Conservation (phyloP, 2,329 filamentous ascomycete genomes). For the Hypomyces perniciosus region DNA sequence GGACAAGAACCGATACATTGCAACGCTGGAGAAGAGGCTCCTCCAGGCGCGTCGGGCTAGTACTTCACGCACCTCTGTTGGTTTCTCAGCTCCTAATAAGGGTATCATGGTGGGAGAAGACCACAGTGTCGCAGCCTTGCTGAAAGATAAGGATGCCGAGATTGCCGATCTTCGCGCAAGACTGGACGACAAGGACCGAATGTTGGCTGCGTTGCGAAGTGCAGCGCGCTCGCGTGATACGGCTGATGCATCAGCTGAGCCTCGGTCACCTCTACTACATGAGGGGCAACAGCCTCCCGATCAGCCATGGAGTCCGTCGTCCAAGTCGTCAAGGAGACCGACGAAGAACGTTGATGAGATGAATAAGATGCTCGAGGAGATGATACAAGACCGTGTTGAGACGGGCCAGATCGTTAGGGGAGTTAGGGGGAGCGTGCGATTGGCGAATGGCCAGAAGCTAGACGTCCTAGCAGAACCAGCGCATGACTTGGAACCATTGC, state of each 20-base stretch:
- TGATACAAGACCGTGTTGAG: conserved; percentile 87
- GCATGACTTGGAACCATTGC: conserved; percentile 34
- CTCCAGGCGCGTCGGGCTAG: conserved; percentile 86
- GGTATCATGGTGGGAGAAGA: conserved; percentile 71
- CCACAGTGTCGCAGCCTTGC: conserved; percentile 62
- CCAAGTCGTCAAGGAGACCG: conserved; percentile 40
- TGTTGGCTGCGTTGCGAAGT: conserved; percentile 79
- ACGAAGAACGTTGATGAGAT: conserved; percentile 80
- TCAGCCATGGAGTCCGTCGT: conserved; percentile 19
- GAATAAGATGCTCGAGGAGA: conserved; percentile 88
- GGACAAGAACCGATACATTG: conserved; percentile 97
- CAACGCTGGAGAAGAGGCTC: conserved; percentile 85
- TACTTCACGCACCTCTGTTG: conserved; percentile 77
- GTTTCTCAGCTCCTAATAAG: conserved; percentile 56
- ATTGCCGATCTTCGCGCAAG: conserved; percentile 85
- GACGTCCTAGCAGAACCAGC: conserved; percentile 29
- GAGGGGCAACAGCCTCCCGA: conserved; percentile 10
- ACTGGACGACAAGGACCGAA: conserved; percentile 90
- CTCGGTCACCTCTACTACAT: conserved; percentile 24
- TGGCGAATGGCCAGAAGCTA: conserved; percentile 43
- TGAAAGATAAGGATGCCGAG: conserved; percentile 87
- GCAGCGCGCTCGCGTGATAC: conserved; percentile 81
- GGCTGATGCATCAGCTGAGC: conserved; percentile 51
- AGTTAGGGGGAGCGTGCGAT: conserved; percentile 58
- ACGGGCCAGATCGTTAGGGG: conserved; percentile 65